Conservation (phyloP, 176 grass and related monocot genomes). For the Triticum timopheevii region DNA sequence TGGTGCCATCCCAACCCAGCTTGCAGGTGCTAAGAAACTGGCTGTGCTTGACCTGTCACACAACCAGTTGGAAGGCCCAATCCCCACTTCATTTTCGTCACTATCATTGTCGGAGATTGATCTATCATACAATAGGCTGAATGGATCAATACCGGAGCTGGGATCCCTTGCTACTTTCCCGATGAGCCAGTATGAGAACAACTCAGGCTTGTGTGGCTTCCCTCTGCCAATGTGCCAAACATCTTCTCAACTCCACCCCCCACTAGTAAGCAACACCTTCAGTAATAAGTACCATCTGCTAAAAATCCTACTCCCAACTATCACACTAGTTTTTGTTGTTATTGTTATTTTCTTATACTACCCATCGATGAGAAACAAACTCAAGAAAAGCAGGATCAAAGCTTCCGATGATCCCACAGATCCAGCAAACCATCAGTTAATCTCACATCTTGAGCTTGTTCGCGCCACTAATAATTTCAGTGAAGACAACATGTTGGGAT, state of each 20-base stretch:
- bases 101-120: slow-evolving; percentile 82
- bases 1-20: slow-evolving; percentile 52
- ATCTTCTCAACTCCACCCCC: background rate
- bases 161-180: slow-evolving; percentile 85
- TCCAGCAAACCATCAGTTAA: background rate
- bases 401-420: background rate
- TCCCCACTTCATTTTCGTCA: slow-evolving; percentile 65
- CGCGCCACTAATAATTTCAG: background rate
- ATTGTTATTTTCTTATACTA: background rate
- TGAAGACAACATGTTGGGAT: background rate
- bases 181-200: slow-evolving; percentile 60
- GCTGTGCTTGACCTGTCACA: slow-evolving; percentile 80
- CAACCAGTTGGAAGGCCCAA: slow-evolving; percentile 75
- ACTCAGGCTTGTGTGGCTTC: slow-evolving; percentile 82
- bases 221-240: slow-evolving; percentile 29
- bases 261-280: background rate
- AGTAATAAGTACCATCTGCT: background rate
- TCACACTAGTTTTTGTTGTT: background rate
- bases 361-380: background rate
- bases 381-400: background rate
- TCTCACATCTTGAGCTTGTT: background rate
- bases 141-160: slow-evolving; percentile 71
- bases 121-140: slow-evolving; percentile 77
- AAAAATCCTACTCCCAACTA: background rate
- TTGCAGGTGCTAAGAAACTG: slow-evolving; percentile 45